Percentiles rank a stretch among this genome's conserved stretches.
Evolutionary conservation across 2,329 filamentous ascomycete species (phyloP).

Genomic region (Acrocalymma vagum): DNA sequence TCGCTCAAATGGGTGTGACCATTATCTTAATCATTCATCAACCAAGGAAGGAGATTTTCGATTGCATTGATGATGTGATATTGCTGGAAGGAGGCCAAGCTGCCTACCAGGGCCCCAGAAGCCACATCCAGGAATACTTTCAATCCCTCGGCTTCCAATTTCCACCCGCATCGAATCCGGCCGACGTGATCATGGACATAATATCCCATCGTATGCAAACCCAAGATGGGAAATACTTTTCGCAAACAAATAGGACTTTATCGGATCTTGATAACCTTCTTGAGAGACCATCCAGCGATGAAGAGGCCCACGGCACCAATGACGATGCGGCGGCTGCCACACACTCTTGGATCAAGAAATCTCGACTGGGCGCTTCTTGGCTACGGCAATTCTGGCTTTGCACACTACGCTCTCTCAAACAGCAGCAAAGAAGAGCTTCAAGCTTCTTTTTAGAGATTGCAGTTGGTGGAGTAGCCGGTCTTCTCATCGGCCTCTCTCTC

Average conservation of each 20-base stretch:
- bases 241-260: conserved; percentile 53
- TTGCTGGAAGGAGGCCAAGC: conserved; percentile 64
- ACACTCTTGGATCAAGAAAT: no score
- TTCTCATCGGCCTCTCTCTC: conserved; percentile 64
- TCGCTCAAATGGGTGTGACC: conserved; percentile 62
- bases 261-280: not conserved
- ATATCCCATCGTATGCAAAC: conserved; percentile 61
- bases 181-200: conserved; percentile 69
- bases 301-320: not conserved
- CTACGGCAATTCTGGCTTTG: not conserved
- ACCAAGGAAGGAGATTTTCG: conserved; percentile 66
- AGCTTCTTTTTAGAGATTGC: conserved; percentile 63
- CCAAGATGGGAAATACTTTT: conserved; percentile 52
- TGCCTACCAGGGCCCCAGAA: conserved; percentile 62
- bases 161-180: conserved; percentile 59
- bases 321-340: not conserved
- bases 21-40: conserved; percentile 69
- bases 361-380: conserved; percentile 12
- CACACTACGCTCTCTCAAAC: not conserved
- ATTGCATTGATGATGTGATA: conserved; percentile 64
- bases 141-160: conserved; percentile 62
- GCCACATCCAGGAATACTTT: conserved; percentile 59
- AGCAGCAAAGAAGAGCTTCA: not conserved
- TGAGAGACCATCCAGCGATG: not conserved
- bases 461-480: conserved; percentile 61